Evolutionary conservation across 2,329 filamentous ascomycete genomes (phyloP).

Genomic region (Cyphellophora europaea): DNA sequence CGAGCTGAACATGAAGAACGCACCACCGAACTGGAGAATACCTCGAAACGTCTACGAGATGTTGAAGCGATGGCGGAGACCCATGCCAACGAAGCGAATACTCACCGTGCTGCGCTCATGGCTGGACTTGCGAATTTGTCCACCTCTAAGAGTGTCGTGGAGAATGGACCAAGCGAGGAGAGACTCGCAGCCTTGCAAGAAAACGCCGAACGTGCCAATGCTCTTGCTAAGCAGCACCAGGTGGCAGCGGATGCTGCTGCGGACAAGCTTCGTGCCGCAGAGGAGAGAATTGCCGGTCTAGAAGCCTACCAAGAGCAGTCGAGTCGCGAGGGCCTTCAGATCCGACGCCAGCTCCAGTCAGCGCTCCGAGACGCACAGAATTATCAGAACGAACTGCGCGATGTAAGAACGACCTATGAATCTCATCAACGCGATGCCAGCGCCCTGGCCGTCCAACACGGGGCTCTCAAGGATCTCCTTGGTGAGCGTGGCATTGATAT

Average conservation of each 20-base stretch:
- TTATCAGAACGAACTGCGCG: constrained; percentile 70
- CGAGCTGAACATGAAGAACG: constrained; percentile 75
- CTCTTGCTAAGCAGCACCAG: constrained; percentile 78
- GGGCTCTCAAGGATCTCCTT: constrained; percentile 85
- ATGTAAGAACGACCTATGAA: constrained; percentile 73
- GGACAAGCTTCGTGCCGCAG: constrained; percentile 81
- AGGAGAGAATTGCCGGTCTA: constrained; percentile 91
- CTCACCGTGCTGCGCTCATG: constrained; percentile 74
- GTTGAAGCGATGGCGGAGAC: constrained; percentile 82
- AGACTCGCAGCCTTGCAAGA: constrained; percentile 65
- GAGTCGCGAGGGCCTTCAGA: constrained; percentile 81
- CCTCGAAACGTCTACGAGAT: constrained; percentile 66
- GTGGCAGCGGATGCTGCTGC: constrained; percentile 76
- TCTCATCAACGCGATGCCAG: constrained; percentile 89
- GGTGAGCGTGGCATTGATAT: constrained; percentile 80
- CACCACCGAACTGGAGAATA: constrained; percentile 65
- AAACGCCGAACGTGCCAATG: constrained; percentile 69
- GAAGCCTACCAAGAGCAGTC: constrained; percentile 97
- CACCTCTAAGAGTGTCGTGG: constrained; percentile 29
- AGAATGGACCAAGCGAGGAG: constrained; percentile 40
- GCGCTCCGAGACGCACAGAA: constrained; percentile 74
- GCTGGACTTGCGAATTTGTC: constrained; percentile 69
- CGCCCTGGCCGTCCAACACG: constrained; percentile 83
- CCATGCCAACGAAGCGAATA: constrained; percentile 76
- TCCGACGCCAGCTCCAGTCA: constrained; percentile 80